A percentile compares a stretch with the other conserved stretches of the same genome.
phyloP scores from a whole-genome alignment of 2,329 filamentous ascomycete species.

The Scytalidium sp. region DNA sequence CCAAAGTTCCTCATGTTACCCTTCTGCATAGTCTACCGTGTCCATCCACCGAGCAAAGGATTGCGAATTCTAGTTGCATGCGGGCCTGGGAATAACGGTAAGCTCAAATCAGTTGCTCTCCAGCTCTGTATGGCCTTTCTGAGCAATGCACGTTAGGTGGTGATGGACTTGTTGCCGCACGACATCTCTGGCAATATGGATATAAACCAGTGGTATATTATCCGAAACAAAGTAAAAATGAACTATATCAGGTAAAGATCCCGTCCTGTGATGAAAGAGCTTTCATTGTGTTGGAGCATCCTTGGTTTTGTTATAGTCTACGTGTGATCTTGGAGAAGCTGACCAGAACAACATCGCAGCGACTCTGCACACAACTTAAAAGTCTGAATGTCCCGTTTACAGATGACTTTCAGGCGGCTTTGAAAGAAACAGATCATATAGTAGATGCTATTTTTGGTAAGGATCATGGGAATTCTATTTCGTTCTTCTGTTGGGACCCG shows the following conservation, averaged over 20 bases:
- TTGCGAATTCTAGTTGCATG: slow-evolving; percentile 82
- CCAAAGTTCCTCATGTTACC: neutral
- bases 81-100: slow-evolving; percentile 75
- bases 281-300: no score
- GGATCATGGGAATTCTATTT: slow-evolving; percentile 14
- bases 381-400: slow-evolving; percentile 82
- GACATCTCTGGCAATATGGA: slow-evolving; percentile 88
- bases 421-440: slow-evolving; percentile 72
- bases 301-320: neutral
- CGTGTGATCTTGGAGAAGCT: neutral
- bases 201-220: slow-evolving; percentile 90
- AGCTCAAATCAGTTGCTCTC: slow-evolving; percentile 8
- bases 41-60: slow-evolving; percentile 74
- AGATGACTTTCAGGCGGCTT: slow-evolving; percentile 68
- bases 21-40: slow-evolving; percentile 65
- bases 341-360: slow-evolving; percentile 42
- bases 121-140: neutral
- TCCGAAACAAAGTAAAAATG: slow-evolving; percentile 86
- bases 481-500: neutral
- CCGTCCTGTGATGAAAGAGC: neutral
- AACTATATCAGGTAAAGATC: slow-evolving; percentile 71
- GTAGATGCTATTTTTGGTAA: slow-evolving; percentile 90
- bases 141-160: slow-evolving; percentile 63
- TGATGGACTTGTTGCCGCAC: slow-evolving; percentile 89
- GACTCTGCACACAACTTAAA: slow-evolving; percentile 79